Conservation (phyloP, 1,284 basidiomycete species). For the Sphagnurus paluster region DNA sequence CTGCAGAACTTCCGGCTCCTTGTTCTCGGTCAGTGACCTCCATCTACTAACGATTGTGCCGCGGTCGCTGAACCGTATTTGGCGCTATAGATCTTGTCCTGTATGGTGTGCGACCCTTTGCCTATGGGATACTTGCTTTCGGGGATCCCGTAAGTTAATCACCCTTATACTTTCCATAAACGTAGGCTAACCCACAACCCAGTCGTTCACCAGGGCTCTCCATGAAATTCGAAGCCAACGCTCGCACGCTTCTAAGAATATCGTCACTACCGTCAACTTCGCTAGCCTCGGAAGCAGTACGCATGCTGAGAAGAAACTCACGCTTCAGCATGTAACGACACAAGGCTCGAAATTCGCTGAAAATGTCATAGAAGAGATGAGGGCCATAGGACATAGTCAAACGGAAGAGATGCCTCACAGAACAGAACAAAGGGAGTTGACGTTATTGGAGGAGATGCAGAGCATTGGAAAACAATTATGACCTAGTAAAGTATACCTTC, state of each 20-base stretch:
- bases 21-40: constrained; percentile 3
- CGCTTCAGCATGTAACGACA: neutral
- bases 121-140: constrained; percentile 22
- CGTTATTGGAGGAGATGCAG: neutral
- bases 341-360: neutral
- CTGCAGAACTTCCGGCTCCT: constrained; percentile 7
- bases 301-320: neutral
- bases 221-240: neutral
- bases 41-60: neutral
- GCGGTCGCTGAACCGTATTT: neutral
- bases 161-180: neutral
- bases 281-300: neutral
- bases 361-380: neutral
- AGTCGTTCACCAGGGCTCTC: constrained; percentile 3
- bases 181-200: neutral
- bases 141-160: constrained; percentile 20
- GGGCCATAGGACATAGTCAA: neutral
- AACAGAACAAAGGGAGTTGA: neutral
- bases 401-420: neutral
- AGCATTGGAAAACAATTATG: neutral
- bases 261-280: neutral
- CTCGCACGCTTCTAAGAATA: neutral
- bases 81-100: constrained; percentile 17
- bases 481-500: too few species aligned
- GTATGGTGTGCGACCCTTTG: constrained; percentile 19